Conservation (phyloP, 441 rosid genomes). For the Adansonia rubrostipa region DNA sequence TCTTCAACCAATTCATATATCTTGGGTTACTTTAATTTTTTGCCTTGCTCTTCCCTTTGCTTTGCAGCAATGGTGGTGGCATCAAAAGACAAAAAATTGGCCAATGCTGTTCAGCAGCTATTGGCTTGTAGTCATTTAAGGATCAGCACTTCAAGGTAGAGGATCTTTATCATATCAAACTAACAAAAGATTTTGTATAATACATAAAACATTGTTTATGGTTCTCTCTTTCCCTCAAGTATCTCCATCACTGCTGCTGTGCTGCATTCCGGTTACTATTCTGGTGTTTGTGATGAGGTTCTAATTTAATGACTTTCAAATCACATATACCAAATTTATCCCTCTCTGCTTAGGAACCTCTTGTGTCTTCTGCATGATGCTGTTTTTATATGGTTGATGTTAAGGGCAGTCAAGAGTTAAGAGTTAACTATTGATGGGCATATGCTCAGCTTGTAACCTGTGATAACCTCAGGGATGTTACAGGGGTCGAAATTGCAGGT, state of each 20-base stretch:
- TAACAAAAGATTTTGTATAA: neutral
- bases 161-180: slow-evolving; percentile 19
- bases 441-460: slow-evolving; percentile 70
- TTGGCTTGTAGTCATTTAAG: slow-evolving; percentile 81
- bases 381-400: slow-evolving; percentile 7
- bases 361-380: neutral
- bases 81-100: slow-evolving; percentile 84
- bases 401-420: slow-evolving; percentile 6
- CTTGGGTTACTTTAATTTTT: neutral
- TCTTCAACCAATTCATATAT: slow-evolving; percentile 23
- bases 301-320: slow-evolving; percentile 21
- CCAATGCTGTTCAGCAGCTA: slow-evolving; percentile 81
- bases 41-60: slow-evolving; percentile 10
- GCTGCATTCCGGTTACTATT: neutral
- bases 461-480: slow-evolving; percentile 92
- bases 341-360: slow-evolving; percentile 1
- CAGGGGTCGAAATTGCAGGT: slow-evolving; percentile 95
- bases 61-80: slow-evolving; percentile 94
- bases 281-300: slow-evolving; percentile 21
- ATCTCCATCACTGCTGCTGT: neutral
- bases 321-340: neutral
- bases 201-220: neutral
- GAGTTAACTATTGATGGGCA: slow-evolving; percentile 21
- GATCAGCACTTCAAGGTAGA: slow-evolving; percentile 87
- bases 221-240: slow-evolving; percentile 1